Conservation (phyloP, 805 yeast species). For the Candida schatavii region DNA sequence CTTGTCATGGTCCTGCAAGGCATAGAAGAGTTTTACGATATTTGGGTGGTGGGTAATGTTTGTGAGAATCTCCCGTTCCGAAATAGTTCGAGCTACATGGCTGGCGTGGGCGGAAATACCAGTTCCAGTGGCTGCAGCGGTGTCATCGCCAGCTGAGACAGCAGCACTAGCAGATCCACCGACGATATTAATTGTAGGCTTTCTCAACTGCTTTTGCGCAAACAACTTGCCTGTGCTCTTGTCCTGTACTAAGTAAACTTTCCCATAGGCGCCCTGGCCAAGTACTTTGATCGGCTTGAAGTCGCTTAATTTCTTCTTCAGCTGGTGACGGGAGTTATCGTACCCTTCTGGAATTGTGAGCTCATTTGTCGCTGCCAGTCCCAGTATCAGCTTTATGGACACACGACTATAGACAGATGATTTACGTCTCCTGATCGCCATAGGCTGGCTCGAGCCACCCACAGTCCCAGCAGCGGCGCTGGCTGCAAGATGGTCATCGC, state of each 20-base stretch:
- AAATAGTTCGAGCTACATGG: conserved; percentile 68
- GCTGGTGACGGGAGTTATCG: conserved; percentile 6
- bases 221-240: conserved; percentile 57
- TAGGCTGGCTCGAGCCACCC: not conserved
- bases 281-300: conserved; percentile 73
- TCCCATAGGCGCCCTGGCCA: conserved; percentile 89
- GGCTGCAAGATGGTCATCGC: not conserved
- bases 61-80: conserved; percentile 73
- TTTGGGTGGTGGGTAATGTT: conserved; percentile 67
- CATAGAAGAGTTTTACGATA: conserved; percentile 77
- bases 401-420: conserved; percentile 16
- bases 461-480: not conserved
- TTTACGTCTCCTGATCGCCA: conserved; percentile 7
- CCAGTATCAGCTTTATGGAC: conserved; percentile 8
- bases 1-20: conserved; percentile 77
- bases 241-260: conserved; percentile 75
- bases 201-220: conserved; percentile 84
- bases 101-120: conserved; percentile 11
- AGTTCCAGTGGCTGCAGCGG: conserved; percentile 5
- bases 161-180: too few relatives aligned
- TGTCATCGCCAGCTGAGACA: conserved; percentile 26
- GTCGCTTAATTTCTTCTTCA: conserved; percentile 34
- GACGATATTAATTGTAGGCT: conserved; percentile 70
- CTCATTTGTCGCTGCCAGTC: conserved; percentile 5
- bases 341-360: conserved; percentile 12